phyloP scores from a whole-genome alignment of 345 rosid species.

The Linum usitatissimum region DNA sequence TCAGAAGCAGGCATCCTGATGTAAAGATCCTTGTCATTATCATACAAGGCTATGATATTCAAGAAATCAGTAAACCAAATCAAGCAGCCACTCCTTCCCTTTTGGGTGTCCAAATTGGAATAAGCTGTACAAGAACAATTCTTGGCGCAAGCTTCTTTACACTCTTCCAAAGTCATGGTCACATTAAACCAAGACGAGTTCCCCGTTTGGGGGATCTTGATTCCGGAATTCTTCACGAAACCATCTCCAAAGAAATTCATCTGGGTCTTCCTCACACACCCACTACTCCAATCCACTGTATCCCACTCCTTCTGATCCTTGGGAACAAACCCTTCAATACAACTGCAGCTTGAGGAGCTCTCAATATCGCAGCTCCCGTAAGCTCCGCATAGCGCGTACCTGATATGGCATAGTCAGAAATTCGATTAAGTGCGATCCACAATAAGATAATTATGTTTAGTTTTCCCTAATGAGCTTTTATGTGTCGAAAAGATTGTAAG shows the following conservation, averaged over 20 bases:
- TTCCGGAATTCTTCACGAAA: neutral
- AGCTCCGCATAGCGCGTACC: conserved; percentile 4
- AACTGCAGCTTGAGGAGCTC: conserved; percentile 1
- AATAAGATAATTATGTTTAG: too few species aligned
- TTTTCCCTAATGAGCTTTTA: too few species aligned
- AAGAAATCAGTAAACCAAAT: conserved; percentile 15
- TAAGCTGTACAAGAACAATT: conserved; percentile 10
- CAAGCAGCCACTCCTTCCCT: conserved; percentile 11
- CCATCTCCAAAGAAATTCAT: neutral
- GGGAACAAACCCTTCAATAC: conserved; percentile 11
- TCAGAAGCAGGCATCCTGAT: conserved; percentile 7
- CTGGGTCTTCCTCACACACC: conserved; percentile 6
- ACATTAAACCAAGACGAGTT: neutral
- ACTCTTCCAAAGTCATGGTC: conserved; percentile 2
- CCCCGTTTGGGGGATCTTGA: conserved; percentile 10
- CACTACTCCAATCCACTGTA: conserved; percentile 2
- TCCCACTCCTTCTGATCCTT: conserved; percentile 4
- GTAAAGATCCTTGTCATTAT: conserved; percentile 12
- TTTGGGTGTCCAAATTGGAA: neutral
- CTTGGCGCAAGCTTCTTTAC: neutral
- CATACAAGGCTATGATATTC: conserved; percentile 10
- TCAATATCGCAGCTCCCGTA: conserved; percentile 7
- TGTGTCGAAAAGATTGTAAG: too few species aligned
- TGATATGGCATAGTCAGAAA: too few species aligned
- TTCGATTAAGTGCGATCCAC: too few species aligned